phyloP scores from a whole-genome alignment of 257 asterid species.

The Rehmannia glutinosa region DNA sequence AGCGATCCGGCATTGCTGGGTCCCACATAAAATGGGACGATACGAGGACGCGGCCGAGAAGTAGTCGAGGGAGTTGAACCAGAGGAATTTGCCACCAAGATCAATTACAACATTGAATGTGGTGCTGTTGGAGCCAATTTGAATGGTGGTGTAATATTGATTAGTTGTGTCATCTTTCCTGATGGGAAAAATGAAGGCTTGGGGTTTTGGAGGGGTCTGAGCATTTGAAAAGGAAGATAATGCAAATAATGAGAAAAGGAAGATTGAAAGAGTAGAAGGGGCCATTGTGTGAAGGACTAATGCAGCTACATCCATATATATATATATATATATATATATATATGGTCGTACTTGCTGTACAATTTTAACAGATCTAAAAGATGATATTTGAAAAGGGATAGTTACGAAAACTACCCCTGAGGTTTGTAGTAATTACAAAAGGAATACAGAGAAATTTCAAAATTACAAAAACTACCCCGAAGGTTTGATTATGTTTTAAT shows the following conservation, averaged over 20 bases:
- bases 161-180: slow-evolving; percentile 31
- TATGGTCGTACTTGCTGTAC: too few species aligned
- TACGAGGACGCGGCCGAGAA: slow-evolving; percentile 33
- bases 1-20: slow-evolving; percentile 24
- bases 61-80: slow-evolving; percentile 41
- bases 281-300: slow-evolving; percentile 23
- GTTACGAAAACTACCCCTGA: too few species aligned
- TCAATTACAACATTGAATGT: slow-evolving; percentile 33
- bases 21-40: slow-evolving; percentile 41
- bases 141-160: slow-evolving; percentile 40
- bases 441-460: too few species aligned
- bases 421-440: too few species aligned
- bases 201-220: slow-evolving; percentile 31
- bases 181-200: slow-evolving; percentile 39
- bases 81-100: slow-evolving; percentile 42
- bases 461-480: too few species aligned
- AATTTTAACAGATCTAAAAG: too few species aligned
- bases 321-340: too few species aligned
- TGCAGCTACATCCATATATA: too few species aligned
- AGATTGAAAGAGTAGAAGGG: slow-evolving; percentile 6
- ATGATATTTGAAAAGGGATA: too few species aligned
- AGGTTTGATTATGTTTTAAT: too few species aligned
- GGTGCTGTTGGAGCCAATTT: slow-evolving; percentile 39
- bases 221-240: slow-evolving; percentile 18
- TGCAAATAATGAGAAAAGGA: slow-evolving; percentile 7